phyloP scores from a whole-genome alignment of 495 filamentous ascomycete species.

The Tuber brumale region DNA sequence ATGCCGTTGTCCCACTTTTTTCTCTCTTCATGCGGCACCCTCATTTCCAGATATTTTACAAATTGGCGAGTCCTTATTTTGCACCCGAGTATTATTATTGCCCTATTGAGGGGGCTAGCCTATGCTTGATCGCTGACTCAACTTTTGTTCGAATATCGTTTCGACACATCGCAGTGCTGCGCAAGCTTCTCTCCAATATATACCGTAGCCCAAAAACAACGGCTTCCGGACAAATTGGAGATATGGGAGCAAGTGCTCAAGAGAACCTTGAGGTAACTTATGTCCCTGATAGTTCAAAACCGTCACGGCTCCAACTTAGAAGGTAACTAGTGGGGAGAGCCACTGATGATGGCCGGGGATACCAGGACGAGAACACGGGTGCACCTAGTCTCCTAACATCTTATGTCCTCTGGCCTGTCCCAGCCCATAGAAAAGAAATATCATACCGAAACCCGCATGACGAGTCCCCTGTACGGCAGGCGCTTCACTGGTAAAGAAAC shows the following conservation, averaged over 20 bases:
- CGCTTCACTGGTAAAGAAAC: no score
- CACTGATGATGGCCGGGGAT: background rate
- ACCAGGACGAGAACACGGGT: background rate
- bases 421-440: background rate
- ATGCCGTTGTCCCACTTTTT: no score
- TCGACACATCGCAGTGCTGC: background rate
- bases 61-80: background rate
- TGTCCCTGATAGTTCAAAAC: background rate
- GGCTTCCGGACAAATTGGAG: background rate
- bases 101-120: background rate
- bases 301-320: background rate
- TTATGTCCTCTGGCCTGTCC: background rate
- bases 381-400: background rate
- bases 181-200: background rate
- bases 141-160: background rate
- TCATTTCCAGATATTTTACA: background rate
- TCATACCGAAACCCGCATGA: background rate
- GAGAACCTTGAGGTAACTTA: background rate
- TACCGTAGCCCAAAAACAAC: background rate
- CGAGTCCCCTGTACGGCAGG: no score
- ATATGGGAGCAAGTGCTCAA: background rate
- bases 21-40: no score
- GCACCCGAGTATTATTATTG: background rate
- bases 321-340: background rate
- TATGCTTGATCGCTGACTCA: background rate